Evolutionary conservation across 148 eudicot genomes (phyloP), one percentile per base, ranked within the genome.

Genomic region (Linanthus parryae): DNA sequence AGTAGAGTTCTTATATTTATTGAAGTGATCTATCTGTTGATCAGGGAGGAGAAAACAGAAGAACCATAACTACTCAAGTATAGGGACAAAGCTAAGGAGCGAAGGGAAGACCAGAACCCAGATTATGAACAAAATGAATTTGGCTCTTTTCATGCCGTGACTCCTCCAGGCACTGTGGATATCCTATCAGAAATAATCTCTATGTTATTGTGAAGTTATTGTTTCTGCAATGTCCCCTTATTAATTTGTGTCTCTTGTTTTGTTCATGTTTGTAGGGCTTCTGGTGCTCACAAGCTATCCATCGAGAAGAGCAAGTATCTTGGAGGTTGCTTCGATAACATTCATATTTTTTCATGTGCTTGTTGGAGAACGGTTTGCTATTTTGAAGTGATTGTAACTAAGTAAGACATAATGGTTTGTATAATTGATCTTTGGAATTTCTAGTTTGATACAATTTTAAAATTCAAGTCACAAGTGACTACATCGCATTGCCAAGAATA

Each of bases 271-370:
- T 56, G 57, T 41, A 91, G 98, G 66, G 61, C 88, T 25, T 89
- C 94, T 39, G 98, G 87, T 47, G 84, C 86, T 2, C 84, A 86
- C 49, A 91, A 84, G 87, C 58, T 86, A 44, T 89, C 98, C 27
- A 91, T 91, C 40, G 98, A 91, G 79, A 85, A 85, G 87, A 91
- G 98, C 79, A 91, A 91, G 69, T 91, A 91, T 61, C 98, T 91
- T 73, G 98, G 98, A 86, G 98, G 97, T 91, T n/a, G n/a, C n/a
- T n/a, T n/a, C n/a, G n/a, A n/a, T n/a, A n/a, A n/a, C n/a, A n/a
- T n/a, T n/a, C n/a, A n/a, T n/a, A n/a, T n/a, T n/a, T n/a, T n/a
- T n/a, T n/a, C n/a, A n/a, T n/a, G n/a, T n/a, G n/a, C n/a, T n/a
- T n/a, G n/a, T n/a, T n/a, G n/a, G n/a, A n/a, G n/a, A n/a, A n/a